Evolutionary conservation across 371 early-diverging fungal species (phyloP).

Genomic region (Mucor indicus): DNA sequence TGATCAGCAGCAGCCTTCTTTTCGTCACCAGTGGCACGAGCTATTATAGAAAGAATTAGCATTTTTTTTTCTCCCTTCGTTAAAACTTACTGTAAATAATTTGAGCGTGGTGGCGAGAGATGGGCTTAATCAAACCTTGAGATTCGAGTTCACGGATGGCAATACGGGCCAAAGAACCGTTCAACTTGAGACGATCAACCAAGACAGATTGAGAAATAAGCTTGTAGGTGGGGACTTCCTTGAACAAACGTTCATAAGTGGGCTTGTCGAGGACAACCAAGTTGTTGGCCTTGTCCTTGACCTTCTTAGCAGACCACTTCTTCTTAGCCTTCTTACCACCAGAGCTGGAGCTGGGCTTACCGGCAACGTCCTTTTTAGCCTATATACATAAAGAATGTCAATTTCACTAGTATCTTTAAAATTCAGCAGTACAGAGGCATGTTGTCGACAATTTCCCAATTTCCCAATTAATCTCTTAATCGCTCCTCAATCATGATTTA

Average conservation of each 20-base stretch:
- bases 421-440: too few species aligned
- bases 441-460: too few species aligned
- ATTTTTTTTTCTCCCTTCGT: too few species aligned
- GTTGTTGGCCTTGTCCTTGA: conserved; percentile 96
- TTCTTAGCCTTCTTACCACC: conserved; percentile 88
- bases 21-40: conserved; percentile 76
- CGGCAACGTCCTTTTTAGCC: conserved; percentile 64
- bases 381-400: too few species aligned
- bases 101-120: conserved; percentile 88
- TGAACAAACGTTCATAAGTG: conserved; percentile 83
- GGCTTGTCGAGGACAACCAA: conserved; percentile 85
- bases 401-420: too few species aligned
- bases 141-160: conserved; percentile 89
- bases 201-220: not conserved
- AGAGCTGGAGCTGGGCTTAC: conserved; percentile 62
- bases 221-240: conserved; percentile 1
- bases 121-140: conserved; percentile 86
- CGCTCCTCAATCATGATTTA: too few species aligned
- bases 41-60: not conserved
- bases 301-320: conserved; percentile 95
- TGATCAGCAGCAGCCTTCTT: conserved; percentile 27
- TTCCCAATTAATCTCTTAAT: too few species aligned
- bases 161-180: conserved; percentile 16
- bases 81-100: conserved; percentile 80
- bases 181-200: conserved; percentile 1